phyloP scores from a whole-genome alignment of 139 green algal species.

The Chlorella sorokiniana region DNA sequence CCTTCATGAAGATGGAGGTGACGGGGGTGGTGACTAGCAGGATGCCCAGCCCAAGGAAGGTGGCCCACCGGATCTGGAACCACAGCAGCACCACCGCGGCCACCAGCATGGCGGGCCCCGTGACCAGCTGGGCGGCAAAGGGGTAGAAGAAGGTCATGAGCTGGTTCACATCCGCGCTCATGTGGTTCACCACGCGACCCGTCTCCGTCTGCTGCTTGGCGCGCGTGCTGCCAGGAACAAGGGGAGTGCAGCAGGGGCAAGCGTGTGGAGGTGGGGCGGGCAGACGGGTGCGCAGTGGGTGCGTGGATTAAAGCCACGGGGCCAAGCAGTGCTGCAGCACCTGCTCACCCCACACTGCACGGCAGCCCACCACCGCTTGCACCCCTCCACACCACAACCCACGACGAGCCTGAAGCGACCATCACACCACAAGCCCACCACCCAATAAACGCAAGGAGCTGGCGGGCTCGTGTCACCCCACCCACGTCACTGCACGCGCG shows the following conservation, averaged over 20 bases:
- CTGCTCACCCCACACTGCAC: no score
- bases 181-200: slow-evolving; percentile 58
- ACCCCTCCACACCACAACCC: no score
- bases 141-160: slow-evolving; percentile 60
- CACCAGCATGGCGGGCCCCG: slow-evolving; percentile 74
- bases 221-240: slow-evolving; percentile 23
- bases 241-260: not conserved
- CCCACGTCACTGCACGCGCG: no score
- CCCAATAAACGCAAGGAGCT: no score
- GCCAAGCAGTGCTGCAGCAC: not conserved
- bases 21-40: slow-evolving; percentile 76
- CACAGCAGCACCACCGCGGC: slow-evolving; percentile 83
- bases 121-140: slow-evolving; percentile 53
- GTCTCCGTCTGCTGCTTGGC: slow-evolving; percentile 52
- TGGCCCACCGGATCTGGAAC: slow-evolving; percentile 83
- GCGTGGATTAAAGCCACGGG: not conserved
- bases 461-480: no score
- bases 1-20: slow-evolving; percentile 68
- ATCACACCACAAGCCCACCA: no score
- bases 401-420: no score
- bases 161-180: slow-evolving; percentile 63
- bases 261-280: not conserved
- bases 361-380: no score
- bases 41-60: slow-evolving; percentile 87
- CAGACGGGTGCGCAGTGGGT: not conserved